Conservation (phyloP, 306 rosid genomes). For the Rosa persica region DNA sequence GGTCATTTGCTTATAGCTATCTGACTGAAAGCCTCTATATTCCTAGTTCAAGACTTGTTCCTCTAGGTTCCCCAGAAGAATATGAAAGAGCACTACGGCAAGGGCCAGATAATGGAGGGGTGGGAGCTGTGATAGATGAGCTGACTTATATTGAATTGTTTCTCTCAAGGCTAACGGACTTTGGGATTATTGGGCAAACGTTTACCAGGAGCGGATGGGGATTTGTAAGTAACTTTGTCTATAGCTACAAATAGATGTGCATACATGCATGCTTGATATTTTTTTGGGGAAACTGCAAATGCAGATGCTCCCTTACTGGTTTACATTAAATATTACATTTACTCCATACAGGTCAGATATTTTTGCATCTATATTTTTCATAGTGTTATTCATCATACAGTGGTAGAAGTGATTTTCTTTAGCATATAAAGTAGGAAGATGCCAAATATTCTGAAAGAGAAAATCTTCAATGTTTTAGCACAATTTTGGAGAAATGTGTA, state of each 20-base stretch:
- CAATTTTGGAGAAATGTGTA: background rate
- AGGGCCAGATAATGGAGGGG: conserved; percentile 84
- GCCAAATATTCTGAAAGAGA: background rate
- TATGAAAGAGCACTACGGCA: conserved; percentile 65
- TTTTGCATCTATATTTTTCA: background rate
- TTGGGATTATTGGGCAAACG: conserved; percentile 79
- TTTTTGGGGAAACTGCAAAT: background rate
- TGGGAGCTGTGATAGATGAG: conserved; percentile 90
- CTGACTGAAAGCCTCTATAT: conserved; percentile 66
- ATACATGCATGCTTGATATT: conserved; percentile 9
- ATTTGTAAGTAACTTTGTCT: conserved; percentile 69
- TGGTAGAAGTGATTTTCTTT: background rate
- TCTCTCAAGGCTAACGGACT: conserved; percentile 64
- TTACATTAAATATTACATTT: background rate
- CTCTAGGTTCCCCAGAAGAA: conserved; percentile 81
- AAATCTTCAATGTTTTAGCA: background rate
- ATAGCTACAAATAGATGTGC: conserved; percentile 4
- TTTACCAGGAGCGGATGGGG: conserved; percentile 94
- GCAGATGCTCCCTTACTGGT: conserved; percentile 2
- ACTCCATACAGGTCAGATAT: background rate
- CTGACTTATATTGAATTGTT: conserved; percentile 79
- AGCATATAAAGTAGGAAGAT: background rate
- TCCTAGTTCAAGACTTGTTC: conserved; percentile 60
- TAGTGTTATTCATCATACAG: background rate
- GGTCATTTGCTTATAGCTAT: conserved; percentile 85